A percentile compares a stretch with the other conserved stretches of the same genome.
These are phyloP conservation scores for Thraustotheca clavata DNA, from an alignment of 352 stramenopile genomes.

Conservation along the genomic window DNA sequence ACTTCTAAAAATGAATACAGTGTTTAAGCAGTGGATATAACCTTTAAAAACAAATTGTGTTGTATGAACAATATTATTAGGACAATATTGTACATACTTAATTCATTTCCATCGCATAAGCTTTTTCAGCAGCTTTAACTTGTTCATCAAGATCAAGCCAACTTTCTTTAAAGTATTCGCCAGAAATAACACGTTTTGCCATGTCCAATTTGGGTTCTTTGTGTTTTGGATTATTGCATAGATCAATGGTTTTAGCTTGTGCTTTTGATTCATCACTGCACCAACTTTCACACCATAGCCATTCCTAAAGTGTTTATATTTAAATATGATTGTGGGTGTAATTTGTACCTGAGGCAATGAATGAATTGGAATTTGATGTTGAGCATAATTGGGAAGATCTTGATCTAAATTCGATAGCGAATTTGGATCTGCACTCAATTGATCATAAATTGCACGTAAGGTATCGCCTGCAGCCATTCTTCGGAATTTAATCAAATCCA, in stretches of 20 bases:
- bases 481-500: slow-evolving; percentile 96
- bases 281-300: slow-evolving; percentile 99
- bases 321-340: no score
- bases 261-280: slow-evolving; percentile 98
- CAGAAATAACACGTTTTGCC: slow-evolving; percentile 97
- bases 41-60: no score
- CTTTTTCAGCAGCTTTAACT: slow-evolving; percentile 75
- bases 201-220: slow-evolving; percentile 99
- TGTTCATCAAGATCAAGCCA: slow-evolving; percentile 98
- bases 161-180: slow-evolving; percentile 95
- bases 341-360: slow-evolving; percentile 80
- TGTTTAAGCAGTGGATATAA: no score
- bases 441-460: slow-evolving; percentile 94
- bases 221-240: slow-evolving; percentile 99
- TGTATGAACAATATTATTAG: no score
- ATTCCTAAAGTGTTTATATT: no score
- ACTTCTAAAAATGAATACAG: no score
- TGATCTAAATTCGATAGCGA: slow-evolving; percentile 99
- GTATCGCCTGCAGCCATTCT: slow-evolving; percentile 93
- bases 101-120: not conserved
- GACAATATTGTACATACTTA: no score
- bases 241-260: slow-evolving; percentile 98
- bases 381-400: slow-evolving; percentile 98
- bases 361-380: slow-evolving; percentile 94
- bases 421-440: slow-evolving; percentile 96